phyloP scores from a whole-genome alignment of 805 yeast species.

The Candida ficus region DNA sequence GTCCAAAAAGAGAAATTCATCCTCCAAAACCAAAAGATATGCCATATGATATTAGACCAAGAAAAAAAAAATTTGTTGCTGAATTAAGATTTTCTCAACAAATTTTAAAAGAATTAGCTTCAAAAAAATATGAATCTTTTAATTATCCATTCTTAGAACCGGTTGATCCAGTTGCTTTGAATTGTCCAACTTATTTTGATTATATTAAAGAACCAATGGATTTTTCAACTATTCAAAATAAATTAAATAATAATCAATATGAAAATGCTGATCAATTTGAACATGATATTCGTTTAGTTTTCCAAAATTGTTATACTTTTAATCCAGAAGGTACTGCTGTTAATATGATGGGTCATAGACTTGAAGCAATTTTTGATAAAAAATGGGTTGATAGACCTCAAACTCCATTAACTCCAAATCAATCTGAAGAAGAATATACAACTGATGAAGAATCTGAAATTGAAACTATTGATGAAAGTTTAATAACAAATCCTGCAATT shows the following conservation, averaged over 20 bases:
- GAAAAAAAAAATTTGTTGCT: slow-evolving; percentile 85
- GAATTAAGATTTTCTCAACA: slow-evolving; percentile 84
- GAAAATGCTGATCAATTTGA: slow-evolving; percentile 87
- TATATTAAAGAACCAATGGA: slow-evolving; percentile 94
- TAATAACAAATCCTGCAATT: slow-evolving; percentile 83
- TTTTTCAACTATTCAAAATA: slow-evolving; percentile 74
- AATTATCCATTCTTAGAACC: slow-evolving; percentile 91
- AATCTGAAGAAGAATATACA: slow-evolving; percentile 28
- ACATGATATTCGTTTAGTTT: slow-evolving; percentile 74
- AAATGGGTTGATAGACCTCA: slow-evolving; percentile 86
- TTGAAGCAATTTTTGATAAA: slow-evolving; percentile 81
- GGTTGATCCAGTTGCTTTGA: slow-evolving; percentile 91
- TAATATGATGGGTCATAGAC: slow-evolving; percentile 87
- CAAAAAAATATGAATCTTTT: slow-evolving; percentile 78
- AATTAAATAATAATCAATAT: slow-evolving; percentile 80
- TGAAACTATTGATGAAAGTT: slow-evolving; percentile 53
- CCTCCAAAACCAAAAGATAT: slow-evolving; percentile 95
- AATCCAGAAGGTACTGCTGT: slow-evolving; percentile 98
- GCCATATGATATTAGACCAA: slow-evolving; percentile 86
- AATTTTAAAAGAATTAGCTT: slow-evolving; percentile 72
- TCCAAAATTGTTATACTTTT: slow-evolving; percentile 83
- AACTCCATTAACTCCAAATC: slow-evolving; percentile 37
- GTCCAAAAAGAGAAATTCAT: slow-evolving; percentile 94
- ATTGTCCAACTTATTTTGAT: slow-evolving; percentile 86
- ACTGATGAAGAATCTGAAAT: slow-evolving; percentile 45